Evolutionary conservation across 176 grass and related monocot genomes (phyloP).

Genomic region (Eleusine coracana): DNA sequence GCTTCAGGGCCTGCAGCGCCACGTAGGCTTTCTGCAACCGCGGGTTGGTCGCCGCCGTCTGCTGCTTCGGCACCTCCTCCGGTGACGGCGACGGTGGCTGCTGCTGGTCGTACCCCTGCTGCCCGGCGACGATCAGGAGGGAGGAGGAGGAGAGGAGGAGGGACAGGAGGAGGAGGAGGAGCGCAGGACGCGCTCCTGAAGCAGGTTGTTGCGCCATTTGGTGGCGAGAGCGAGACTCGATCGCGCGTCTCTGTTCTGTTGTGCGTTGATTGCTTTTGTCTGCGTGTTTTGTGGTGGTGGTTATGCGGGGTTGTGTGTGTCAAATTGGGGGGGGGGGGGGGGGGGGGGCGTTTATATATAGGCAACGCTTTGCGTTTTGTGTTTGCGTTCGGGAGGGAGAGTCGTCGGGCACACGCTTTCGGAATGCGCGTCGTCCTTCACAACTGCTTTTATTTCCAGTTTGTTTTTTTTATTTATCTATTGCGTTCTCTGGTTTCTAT

Average conservation of each 20-base stretch:
- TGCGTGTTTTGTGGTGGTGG: not conserved
- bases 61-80: not conserved
- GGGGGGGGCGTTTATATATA: slow-evolving; percentile 35
- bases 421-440: slow-evolving; percentile 29
- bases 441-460: too few relatives aligned
- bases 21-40: slow-evolving; percentile 71
- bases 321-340: not conserved
- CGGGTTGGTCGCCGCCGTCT: slow-evolving; percentile 62
- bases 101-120: not conserved
- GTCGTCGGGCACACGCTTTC: slow-evolving; percentile 34
- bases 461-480: not conserved
- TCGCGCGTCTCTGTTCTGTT: not conserved
- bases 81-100: too few relatives aligned
- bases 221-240: not conserved
- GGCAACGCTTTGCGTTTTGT: not conserved
- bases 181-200: slow-evolving; percentile 18
- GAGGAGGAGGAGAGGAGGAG: slow-evolving; percentile 44
- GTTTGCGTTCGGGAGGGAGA: not conserved
- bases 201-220: not conserved
- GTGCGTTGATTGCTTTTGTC: not conserved
- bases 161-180: slow-evolving; percentile 31
- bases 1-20: slow-evolving; percentile 75
- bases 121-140: slow-evolving; percentile 16
- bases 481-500: not conserved
- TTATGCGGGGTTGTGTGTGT: not conserved